Evolutionary conservation across 2,329 filamentous ascomycete genomes (phyloP), one percentile per base, ranked within the genome.

Genomic region (Curvularia sp.): DNA sequence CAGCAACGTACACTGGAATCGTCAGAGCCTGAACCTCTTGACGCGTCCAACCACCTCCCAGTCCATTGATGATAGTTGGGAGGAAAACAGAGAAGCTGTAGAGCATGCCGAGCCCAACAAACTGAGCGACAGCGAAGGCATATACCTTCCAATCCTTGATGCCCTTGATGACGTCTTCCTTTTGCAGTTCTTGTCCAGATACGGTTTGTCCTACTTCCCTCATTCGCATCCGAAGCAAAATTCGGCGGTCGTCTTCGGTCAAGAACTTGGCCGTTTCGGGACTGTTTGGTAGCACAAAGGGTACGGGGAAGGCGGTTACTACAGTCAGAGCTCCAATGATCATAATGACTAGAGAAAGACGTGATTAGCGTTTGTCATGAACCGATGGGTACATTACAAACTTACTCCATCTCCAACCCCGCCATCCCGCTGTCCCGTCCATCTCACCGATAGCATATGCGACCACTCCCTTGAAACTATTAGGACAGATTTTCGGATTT

Each of bases 221-320:
- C 84, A 68, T 55, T 39, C 67, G 62, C 3, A 68, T 53, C 39
- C 61, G 48, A 2, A 69, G 51, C 1, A 74, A 49, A 26, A 69
- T 65, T 10, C 57, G 55, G 3, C 68, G 64, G 38, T 75, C 70
- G 12, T 69, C 63, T 42, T 69, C 62, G 12, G 61, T 67, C 18
- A 75, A 55, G 50, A 72, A 75, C 3, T 47, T 60, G 7, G 81
- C 80, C 1, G 68, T 73, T 39, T 74, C 70, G 2, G 70, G 71
- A 33, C 65, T 85, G 62, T 86, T 83, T 1, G 83, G 83, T 0
- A 86, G 74, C 0, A 82, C 54, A 44, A 85, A 84, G 60, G 80
- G 83, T 4, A 84, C 75, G 1, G 74, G 71, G 3, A 82, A 59
- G 4, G 83, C 83, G 1, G 67, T 68, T 6, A 73, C 24, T 5